Conservation (phyloP, 805 yeast genomes). For the Pichia exigua region DNA sequence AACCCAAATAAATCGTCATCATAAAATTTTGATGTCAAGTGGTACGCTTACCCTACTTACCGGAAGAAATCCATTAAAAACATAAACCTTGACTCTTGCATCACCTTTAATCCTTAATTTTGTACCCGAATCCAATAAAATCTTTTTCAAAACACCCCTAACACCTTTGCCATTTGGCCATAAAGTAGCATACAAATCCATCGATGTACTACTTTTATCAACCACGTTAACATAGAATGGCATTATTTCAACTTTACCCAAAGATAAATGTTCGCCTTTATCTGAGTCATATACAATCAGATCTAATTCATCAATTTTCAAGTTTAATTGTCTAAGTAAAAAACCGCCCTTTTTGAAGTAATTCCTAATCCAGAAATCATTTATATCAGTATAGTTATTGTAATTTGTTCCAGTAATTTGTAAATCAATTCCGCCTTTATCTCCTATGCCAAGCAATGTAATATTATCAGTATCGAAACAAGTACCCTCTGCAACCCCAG, state of each 20-base stretch:
- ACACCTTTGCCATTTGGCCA: slow-evolving; percentile 29
- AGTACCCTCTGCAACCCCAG: slow-evolving; percentile 26
- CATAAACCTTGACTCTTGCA: slow-evolving; percentile 26
- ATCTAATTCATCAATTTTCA: slow-evolving; percentile 27
- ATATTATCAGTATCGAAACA: slow-evolving; percentile 26
- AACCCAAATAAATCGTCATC: background rate
- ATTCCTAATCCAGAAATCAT: slow-evolving; percentile 17
- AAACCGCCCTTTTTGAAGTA: slow-evolving; percentile 30
- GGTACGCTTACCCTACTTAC: slow-evolving; percentile 25
- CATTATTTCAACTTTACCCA: slow-evolving; percentile 29
- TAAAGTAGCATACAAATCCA: slow-evolving; percentile 25
- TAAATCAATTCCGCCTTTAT: slow-evolving; percentile 28
- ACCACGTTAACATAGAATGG: slow-evolving; percentile 28
- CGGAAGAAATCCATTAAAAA: slow-evolving; percentile 29
- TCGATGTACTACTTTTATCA: slow-evolving; percentile 19
- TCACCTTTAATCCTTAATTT: slow-evolving; percentile 29
- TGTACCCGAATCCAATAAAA: slow-evolving; percentile 26
- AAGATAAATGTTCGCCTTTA: slow-evolving; percentile 15
- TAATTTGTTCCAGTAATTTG: slow-evolving; percentile 25
- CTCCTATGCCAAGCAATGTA: slow-evolving; percentile 24
- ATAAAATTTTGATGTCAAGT: slow-evolving; percentile 24
- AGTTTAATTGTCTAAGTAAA: slow-evolving; percentile 20
- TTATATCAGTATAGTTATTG: slow-evolving; percentile 28
- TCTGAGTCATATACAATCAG: slow-evolving; percentile 22
- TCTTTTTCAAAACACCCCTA: slow-evolving; percentile 26